Evolutionary conservation across 164 flowering plant species (phyloP).

Genomic region (Litsea cubeba): DNA sequence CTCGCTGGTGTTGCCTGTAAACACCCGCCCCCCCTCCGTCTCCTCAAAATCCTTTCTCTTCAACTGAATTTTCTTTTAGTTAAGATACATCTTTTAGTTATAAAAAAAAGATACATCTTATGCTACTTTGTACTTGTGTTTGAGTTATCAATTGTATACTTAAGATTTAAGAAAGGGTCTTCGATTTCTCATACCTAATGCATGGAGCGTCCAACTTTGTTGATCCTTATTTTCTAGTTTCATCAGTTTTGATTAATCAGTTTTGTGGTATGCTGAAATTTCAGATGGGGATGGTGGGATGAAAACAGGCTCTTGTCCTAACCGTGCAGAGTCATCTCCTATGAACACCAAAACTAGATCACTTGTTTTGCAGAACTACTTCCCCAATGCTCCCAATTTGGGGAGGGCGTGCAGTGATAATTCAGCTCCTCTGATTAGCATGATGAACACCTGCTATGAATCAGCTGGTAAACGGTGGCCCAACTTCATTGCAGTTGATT

Average conservation of each 20-base stretch:
- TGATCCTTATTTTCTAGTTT: not conserved
- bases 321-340: constrained; percentile 70
- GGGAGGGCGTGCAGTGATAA: constrained; percentile 56
- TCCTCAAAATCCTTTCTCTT: too few relatives aligned
- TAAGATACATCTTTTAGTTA: too few relatives aligned
- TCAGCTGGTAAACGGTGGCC: constrained; percentile 82
- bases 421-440: constrained; percentile 61
- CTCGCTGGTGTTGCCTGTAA: too few relatives aligned
- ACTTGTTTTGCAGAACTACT: constrained; percentile 62
- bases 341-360: constrained; percentile 61
- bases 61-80: too few relatives aligned
- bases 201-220: not conserved
- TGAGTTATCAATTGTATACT: too few relatives aligned
- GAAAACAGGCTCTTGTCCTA: constrained; percentile 70
- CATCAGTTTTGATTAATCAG: constrained; percentile 2
- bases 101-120: too few relatives aligned
- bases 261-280: constrained; percentile 35
- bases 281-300: constrained; percentile 87
- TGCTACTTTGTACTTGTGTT: too few relatives aligned
- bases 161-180: not conserved
- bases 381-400: constrained; percentile 40
- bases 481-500: constrained; percentile 85
- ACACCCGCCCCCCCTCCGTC: too few relatives aligned
- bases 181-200: not conserved
- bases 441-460: constrained; percentile 61